Evolutionary conservation across 2,329 filamentous ascomycete genomes (phyloP), one percentile per base, ranked within the genome.

Genomic region (Pyrenophora seminiperda): DNA sequence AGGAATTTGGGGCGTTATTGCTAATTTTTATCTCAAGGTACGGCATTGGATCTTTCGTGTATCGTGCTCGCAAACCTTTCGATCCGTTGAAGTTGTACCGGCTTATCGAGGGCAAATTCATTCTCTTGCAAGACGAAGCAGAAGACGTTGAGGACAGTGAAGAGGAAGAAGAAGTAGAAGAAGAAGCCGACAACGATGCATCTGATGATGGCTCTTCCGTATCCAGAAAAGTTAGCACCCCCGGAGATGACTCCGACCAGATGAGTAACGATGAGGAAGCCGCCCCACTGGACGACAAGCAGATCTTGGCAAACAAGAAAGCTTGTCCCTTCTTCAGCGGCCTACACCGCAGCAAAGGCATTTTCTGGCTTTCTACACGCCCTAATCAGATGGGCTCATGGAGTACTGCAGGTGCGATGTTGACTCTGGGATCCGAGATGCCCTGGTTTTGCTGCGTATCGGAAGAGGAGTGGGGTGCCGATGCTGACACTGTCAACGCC

Each of bases 31-130:
- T 34, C 20, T 37, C 4, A 34, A 79, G 76, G 55, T 89, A 89
- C 63, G 85, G 85, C 6, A 86, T 90, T 9, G 81, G 83, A 29
- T 90, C 83, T 64, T 89, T 89, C 58, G 83, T 90, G 10, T 90
- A 90, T 66, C 76, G 79, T 1, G 81, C 83, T 0, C 76, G 82
- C 4, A 65, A 71, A 4, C 74, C 75, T 0, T 77, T 77, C 43
- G 69, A 76, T 34, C 75, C 75, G 4, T 57, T 71, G 27, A 72
- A 74, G 13, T 61, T 77, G 0, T 77, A 75, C 52, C 63, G 64
- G 5, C 65, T 75, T 7, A 62, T 77, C 1, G 66, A 76, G 42
- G 75, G 75, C 43, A 76, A 76, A 29, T 77, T 76, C 59, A 74
- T 77, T 30, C 62, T 77, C 0, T 67, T 76, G 7, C 68, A 73